Evolutionary conservation across 2,329 filamentous ascomycete species (phyloP), one percentile per base, ranked within the genome.

Genomic region (Pestalotiopsis sp.): DNA sequence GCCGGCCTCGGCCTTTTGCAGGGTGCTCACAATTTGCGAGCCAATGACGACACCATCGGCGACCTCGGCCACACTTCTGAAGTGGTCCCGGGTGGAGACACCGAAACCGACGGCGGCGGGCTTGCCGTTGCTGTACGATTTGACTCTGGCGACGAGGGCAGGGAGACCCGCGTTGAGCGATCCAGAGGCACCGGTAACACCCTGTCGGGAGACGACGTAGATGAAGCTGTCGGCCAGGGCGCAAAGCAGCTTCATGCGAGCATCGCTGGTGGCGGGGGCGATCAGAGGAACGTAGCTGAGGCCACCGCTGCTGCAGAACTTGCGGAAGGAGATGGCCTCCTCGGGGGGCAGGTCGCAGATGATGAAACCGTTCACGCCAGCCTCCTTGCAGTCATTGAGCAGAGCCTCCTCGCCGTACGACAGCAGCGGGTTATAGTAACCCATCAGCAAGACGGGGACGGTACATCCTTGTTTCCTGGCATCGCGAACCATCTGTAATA

Each of bases 161-260:
- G 95, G 94, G 41, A 99, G 88, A 69, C 92, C 91, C 59, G 91
- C 86, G 80, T 93, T 97, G 76, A 99, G 83, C 31, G 90, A 90
- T 41, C 95, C 95, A 0, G 91, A 91, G 14, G 94, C 96, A 75
- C 96, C 96, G 11, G 96, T 99, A 68, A 98, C 95, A 75, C 96
- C 96, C 92, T 97, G 97, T 75, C 95, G 89, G 31, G 95, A 98
- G 67, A 99, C 96, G 70, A 99, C 95, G 80, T 99, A 99, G 82
- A 99, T 97, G 85, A 98, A 99, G 3, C 95, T 98, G 82, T 98
- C 95, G 77, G 96, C 96, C 71, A 99, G 95, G 80, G 93, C 91
- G 88, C 96, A 99, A 13, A 99, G 91, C 55, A 98, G 88, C 83
- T 93, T 95, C 95, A 99, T 97, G 76, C 96, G 93, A 72, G 90